A percentile compares a stretch with the other conserved stretches of the same genome.
These are phyloP conservation scores for Penicillium paneum DNA, from an alignment of 2,329 filamentous ascomycete species.

Conservation along the genomic window DNA sequence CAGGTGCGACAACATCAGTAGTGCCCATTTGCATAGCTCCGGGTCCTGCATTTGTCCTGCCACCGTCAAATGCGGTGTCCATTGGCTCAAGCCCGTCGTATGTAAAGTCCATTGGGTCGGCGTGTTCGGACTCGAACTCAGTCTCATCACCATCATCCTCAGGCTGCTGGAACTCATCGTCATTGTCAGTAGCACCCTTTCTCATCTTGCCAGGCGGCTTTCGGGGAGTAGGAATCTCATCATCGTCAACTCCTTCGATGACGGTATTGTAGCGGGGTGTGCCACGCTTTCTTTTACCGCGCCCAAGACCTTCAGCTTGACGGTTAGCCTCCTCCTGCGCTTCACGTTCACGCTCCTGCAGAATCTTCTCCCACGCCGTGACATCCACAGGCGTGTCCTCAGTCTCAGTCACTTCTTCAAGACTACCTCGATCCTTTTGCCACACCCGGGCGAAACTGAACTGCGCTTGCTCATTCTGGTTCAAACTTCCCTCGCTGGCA, in stretches of 20 bases:
- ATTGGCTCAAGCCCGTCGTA: not conserved
- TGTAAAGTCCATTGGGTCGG: not conserved
- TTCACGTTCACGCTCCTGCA: conserved; percentile 75
- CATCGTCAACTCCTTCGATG: conserved; percentile 11
- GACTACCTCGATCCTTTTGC: conserved; percentile 71
- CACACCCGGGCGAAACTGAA: conserved; percentile 91
- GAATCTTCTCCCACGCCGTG: conserved; percentile 84
- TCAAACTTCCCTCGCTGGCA: conserved; percentile 20
- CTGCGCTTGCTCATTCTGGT: conserved; percentile 63
- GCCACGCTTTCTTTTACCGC: conserved; percentile 72
- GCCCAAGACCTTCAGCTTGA: conserved; percentile 72
- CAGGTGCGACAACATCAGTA: not conserved
- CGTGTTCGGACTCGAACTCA: conserved; percentile 6
- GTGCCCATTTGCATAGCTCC: not conserved
- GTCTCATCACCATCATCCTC: conserved; percentile 27
- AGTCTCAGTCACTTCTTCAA: conserved; percentile 58
- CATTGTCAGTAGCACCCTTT: conserved; percentile 23
- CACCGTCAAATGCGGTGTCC: not conserved
- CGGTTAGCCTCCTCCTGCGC: conserved; percentile 69
- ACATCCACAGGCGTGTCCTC: conserved; percentile 56
- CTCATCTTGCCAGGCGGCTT: conserved; percentile 22
- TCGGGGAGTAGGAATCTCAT: conserved; percentile 6
- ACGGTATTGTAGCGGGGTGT: conserved; percentile 40
- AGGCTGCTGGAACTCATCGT: conserved; percentile 33
- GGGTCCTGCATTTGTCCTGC: not conserved